phyloP scores from a whole-genome alignment of 2,329 filamentous ascomycete species.

The Acrocalymma vagum region DNA sequence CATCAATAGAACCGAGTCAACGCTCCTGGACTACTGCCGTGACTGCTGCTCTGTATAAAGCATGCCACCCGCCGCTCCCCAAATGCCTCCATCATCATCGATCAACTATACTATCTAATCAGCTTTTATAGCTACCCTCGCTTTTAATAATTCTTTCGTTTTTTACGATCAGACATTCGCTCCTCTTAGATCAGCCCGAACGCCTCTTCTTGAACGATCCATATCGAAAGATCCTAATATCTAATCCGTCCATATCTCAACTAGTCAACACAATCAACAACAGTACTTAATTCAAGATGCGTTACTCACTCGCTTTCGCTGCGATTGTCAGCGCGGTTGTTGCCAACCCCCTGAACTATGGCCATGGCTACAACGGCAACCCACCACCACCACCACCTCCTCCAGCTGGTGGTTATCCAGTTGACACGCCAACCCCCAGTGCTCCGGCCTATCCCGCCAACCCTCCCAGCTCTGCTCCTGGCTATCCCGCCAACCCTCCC shows the following conservation, averaged over 20 bases:
- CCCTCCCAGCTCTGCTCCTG: constrained; percentile 2
- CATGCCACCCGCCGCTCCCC: constrained; percentile 16
- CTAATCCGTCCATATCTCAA: constrained; percentile 26
- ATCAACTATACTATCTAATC: constrained; percentile 29
- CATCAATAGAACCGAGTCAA: constrained; percentile 30
- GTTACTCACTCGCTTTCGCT: constrained; percentile 38
- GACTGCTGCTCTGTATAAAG: constrained; percentile 39
- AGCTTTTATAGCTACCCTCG: constrained; percentile 37
- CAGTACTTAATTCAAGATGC: constrained; percentile 35
- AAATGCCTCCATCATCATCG: constrained; percentile 29
- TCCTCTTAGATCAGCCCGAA: constrained; percentile 18
- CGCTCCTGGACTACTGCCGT: too few relatives aligned
- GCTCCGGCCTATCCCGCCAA: constrained; percentile 3
- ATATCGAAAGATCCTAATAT: constrained; percentile 32
- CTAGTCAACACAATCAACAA: constrained; percentile 7
- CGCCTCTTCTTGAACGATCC: constrained; percentile 26
- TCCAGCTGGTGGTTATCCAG: constrained; percentile 3
- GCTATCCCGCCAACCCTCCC: constrained; percentile 6
- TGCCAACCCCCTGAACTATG: constrained; percentile 36
- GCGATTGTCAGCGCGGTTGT: constrained; percentile 39
- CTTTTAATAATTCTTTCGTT: constrained; percentile 32
- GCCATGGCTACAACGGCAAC: constrained; percentile 23
- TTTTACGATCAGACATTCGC: constrained; percentile 40
- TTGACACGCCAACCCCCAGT: too few relatives aligned
- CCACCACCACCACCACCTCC: constrained; percentile 10